Percentiles rank a stretch among this genome's conserved stretches.
Evolutionary conservation across 257 asterid species (phyloP).

Genomic region (Nicotiana knightiana): DNA sequence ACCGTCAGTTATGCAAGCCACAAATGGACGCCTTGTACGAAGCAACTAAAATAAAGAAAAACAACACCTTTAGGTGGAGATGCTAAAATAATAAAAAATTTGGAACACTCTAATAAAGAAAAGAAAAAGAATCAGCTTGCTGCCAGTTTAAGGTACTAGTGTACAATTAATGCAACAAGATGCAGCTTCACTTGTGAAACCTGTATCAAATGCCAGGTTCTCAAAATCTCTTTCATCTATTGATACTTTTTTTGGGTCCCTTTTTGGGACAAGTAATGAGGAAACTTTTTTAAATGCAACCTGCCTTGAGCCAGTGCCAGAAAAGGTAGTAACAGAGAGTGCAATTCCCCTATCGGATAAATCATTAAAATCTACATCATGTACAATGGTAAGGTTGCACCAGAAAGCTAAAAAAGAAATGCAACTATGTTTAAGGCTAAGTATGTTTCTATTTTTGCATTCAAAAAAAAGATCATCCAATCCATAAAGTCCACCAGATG

Average conservation of each 20-base stretch:
- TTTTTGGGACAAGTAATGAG: background rate
- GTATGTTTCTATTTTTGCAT: background rate
- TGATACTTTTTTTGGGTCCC: background rate
- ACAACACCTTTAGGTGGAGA: background rate
- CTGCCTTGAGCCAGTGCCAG: background rate
- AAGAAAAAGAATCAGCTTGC: background rate
- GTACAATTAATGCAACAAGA: background rate
- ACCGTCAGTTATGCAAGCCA: constrained; percentile 74
- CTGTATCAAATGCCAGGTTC: background rate
- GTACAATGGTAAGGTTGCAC: background rate
- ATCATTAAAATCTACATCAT: background rate
- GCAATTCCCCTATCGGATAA: background rate
- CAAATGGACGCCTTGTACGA: constrained; percentile 82
- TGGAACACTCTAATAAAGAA: background rate
- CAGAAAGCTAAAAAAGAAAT: background rate
- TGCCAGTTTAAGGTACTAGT: background rate
- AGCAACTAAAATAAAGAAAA: constrained; percentile 55
- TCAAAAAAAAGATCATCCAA: background rate
- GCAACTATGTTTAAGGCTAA: background rate
- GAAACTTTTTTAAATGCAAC: background rate
- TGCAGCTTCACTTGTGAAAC: constrained; percentile 8
- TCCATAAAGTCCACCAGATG: too few species aligned
- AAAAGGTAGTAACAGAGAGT: background rate
- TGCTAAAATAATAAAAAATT: background rate
- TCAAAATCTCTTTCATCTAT: background rate